These are phyloP conservation scores for Arachis monticola DNA, from an alignment of 331 rosid species.

Conservation along the genomic window DNA sequence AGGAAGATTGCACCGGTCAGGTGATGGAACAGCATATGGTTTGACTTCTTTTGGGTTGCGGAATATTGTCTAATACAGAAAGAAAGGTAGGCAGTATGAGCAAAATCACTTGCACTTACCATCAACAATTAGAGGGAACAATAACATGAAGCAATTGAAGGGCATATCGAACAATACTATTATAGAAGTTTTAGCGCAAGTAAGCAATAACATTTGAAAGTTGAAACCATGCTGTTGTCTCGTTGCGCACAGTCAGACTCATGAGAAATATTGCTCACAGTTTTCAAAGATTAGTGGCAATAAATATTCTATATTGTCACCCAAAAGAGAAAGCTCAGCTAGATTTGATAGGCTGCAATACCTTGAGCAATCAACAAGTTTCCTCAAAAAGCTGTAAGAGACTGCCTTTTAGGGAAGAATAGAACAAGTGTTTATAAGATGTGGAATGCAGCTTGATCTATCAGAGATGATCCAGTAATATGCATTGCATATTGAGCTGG, in stretches of 20 bases:
- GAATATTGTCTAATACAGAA: conserved; percentile 76
- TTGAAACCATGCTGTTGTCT: neutral
- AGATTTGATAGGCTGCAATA: neutral
- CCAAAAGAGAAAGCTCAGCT: neutral
- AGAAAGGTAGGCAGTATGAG: conserved; percentile 21
- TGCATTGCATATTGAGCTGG: neutral
- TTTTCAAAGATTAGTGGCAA: conserved; percentile 12
- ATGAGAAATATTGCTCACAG: conserved; percentile 4
- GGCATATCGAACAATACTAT: neutral
- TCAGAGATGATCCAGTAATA: neutral
- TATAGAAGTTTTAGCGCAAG: conserved; percentile 11
- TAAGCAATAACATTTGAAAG: conserved; percentile 8
- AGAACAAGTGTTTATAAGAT: neutral
- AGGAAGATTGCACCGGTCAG: conserved; percentile 93
- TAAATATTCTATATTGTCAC: neutral
- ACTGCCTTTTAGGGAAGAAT: neutral
- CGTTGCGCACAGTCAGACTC: conserved; percentile 9
- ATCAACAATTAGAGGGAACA: conserved; percentile 20
- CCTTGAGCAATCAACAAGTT: neutral
- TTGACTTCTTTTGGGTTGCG: conserved; percentile 86
- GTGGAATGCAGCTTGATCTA: neutral
- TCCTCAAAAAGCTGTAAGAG: neutral
- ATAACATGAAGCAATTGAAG: conserved; percentile 11
- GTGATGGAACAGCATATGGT: conserved; percentile 72
- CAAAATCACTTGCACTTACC: conserved; percentile 27